A percentile compares a stretch with the other conserved stretches of the same genome.
phyloP scores from a whole-genome alignment of 345 rosid genomes.

The Arabidopsis arenosa region DNA sequence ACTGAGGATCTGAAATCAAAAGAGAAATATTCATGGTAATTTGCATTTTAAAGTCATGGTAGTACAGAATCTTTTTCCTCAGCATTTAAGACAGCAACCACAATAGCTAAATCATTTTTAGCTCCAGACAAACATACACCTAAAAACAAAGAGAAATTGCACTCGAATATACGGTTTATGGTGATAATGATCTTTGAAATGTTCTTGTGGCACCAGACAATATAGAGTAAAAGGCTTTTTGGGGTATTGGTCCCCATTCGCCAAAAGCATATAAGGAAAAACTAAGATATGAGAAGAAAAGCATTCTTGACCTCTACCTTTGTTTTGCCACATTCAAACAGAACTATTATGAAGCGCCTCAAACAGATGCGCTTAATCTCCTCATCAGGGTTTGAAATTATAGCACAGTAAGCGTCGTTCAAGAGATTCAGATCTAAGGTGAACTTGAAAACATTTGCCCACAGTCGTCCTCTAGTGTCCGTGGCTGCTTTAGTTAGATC shows the following conservation, averaged over 20 bases:
- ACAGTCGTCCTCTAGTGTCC: conserved; percentile 74
- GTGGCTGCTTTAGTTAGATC: conserved; percentile 60
- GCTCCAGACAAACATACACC: conserved; percentile 21
- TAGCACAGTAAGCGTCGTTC: conserved; percentile 94
- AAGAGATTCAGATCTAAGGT: conserved; percentile 83
- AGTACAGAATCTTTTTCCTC: conserved; percentile 20
- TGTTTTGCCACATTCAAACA: conserved; percentile 78
- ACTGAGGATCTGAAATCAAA: conserved; percentile 66
- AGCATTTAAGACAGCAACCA: conserved; percentile 25
- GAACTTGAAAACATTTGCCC: conserved; percentile 97
- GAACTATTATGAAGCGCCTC: conserved; percentile 90
- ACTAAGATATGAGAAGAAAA: conserved; percentile 22
- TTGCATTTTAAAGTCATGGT: conserved; percentile 18
- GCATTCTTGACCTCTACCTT: conserved; percentile 61
- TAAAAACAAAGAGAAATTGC: conserved; percentile 23
- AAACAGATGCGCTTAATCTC: conserved; percentile 93
- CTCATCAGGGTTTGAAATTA: conserved; percentile 97
- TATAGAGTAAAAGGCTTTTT: neutral
- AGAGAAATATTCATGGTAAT: conserved; percentile 24
- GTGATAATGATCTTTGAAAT: conserved; percentile 11
- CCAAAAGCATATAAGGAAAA: conserved; percentile 16
- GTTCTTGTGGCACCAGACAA: conserved; percentile 17
- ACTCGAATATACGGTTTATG: conserved; percentile 4
- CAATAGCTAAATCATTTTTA: conserved; percentile 25
- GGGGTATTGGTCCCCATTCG: neutral